These are phyloP conservation scores for Lasiodiplodia sp. DNA, from an alignment of 2,329 filamentous ascomycete species.

Conservation along the genomic window DNA sequence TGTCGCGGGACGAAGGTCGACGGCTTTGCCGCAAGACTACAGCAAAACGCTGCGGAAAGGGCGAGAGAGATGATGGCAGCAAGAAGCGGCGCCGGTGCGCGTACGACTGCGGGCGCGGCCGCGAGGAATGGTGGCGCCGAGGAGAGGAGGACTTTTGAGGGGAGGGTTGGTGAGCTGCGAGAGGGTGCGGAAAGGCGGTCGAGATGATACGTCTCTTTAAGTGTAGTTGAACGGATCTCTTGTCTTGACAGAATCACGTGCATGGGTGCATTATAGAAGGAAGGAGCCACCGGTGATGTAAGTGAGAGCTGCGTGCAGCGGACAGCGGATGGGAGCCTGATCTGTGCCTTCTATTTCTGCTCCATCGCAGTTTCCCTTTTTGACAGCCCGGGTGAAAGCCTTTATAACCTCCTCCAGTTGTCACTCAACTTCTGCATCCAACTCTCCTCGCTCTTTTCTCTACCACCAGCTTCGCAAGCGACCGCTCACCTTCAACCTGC, in stretches of 20 bases:
- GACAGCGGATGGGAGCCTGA: neutral
- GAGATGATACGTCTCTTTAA: no score
- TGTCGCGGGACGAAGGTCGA: constrained; percentile 17
- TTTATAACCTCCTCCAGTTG: neutral
- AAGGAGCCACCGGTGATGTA: no score
- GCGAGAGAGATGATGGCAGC: constrained; percentile 1
- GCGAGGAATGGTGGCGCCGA: neutral
- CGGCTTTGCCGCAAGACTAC: neutral
- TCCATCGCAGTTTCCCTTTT: neutral
- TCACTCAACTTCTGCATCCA: neutral
- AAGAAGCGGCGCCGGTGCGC: neutral
- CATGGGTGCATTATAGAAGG: no score
- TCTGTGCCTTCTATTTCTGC: neutral
- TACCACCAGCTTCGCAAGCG: neutral
- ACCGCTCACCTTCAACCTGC: neutral
- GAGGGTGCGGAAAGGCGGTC: no score
- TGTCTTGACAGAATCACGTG: no score
- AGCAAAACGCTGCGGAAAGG: neutral
- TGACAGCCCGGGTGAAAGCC: neutral
- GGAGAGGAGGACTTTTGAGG: neutral
- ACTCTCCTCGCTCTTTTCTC: neutral
- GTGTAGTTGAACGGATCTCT: no score
- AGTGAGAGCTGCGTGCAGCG: neutral
- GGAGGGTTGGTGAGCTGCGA: no score
- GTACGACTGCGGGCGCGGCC: neutral